A percentile compares a stretch with the other conserved stretches of the same genome.
Evolutionary conservation across 306 rosid species (phyloP).

Genomic region (Mimosa pudica): DNA sequence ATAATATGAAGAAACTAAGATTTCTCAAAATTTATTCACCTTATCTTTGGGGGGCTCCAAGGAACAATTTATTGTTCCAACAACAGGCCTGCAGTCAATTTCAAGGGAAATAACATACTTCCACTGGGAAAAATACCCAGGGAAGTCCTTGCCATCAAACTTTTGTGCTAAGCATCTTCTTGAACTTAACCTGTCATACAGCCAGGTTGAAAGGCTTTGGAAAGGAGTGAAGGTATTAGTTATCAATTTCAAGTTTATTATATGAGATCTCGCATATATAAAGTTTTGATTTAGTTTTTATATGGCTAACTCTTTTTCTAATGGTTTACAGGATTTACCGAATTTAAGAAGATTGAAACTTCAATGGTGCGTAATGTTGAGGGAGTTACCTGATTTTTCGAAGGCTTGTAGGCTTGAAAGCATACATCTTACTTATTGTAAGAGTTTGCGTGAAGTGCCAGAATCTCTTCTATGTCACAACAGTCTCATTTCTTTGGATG

Average conservation of each 20-base stretch:
- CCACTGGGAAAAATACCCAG: neutral
- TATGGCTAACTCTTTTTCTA: too few species aligned
- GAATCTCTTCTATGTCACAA: conserved; percentile 6
- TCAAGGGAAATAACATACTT: neutral
- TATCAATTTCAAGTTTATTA: too few species aligned
- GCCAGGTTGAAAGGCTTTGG: neutral
- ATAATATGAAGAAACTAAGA: neutral
- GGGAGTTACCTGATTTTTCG: neutral
- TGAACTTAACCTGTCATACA: neutral
- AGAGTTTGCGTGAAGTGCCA: neutral
- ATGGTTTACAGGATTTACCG: too few species aligned
- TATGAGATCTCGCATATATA: too few species aligned
- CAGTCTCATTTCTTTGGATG: neutral
- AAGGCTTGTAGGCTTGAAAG: neutral
- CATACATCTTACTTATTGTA: neutral
- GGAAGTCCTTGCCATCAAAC: neutral
- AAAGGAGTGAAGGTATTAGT: too few species aligned
- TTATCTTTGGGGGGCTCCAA: too few species aligned
- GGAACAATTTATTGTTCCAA: too few species aligned
- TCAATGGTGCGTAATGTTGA: neutral
- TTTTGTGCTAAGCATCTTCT: neutral
- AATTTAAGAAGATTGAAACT: neutral
- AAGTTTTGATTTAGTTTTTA: too few species aligned
- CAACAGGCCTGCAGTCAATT: neutral
- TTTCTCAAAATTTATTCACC: neutral